Conservation (phyloP, 1,284 basidiomycete genomes). For the Somion occarium region DNA sequence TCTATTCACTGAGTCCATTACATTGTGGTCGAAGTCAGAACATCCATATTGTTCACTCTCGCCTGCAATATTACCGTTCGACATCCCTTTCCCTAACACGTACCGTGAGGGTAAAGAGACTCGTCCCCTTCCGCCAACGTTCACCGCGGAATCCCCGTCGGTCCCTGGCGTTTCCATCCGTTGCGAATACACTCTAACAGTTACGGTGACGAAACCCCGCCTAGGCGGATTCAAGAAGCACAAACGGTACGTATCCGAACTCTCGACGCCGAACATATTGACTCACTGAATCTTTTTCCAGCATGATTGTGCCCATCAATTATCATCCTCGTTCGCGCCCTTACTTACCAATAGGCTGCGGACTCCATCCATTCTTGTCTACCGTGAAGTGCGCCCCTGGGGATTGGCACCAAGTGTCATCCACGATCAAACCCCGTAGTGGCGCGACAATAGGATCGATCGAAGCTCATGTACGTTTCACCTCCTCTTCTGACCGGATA, state of each 20-base stretch:
- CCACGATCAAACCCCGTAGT: background rate
- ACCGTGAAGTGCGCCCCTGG: conserved; percentile 8
- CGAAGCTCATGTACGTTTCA: conserved; percentile 7
- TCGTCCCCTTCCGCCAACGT: conserved; percentile 49
- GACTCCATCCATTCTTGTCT: conserved; percentile 6
- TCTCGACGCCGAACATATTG: background rate
- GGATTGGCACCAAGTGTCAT: conserved; percentile 7
- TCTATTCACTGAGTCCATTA: conserved; percentile 1
- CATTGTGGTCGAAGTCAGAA: background rate
- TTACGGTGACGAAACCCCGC: conserved; percentile 23
- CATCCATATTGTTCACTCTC: conserved; percentile 21
- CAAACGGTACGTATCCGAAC: conserved; percentile 4
- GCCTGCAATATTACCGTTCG: conserved; percentile 45
- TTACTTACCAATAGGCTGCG: conserved; percentile 4
- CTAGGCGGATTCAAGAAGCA: conserved; percentile 12
- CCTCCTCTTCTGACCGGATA: background rate
- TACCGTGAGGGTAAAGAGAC: conserved; percentile 34
- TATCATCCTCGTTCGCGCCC: conserved; percentile 8
- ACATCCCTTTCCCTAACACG: conserved; percentile 38
- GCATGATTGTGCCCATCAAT: background rate
- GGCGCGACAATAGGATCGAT: background rate
- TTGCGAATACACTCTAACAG: conserved; percentile 36
- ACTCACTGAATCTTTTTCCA: background rate
- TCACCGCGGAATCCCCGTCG: conserved; percentile 30
- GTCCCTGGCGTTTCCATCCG: conserved; percentile 26